Evolutionary conservation across 2,329 filamentous ascomycete species (phyloP).

Genomic region (Scedosporium apiospermum): DNA sequence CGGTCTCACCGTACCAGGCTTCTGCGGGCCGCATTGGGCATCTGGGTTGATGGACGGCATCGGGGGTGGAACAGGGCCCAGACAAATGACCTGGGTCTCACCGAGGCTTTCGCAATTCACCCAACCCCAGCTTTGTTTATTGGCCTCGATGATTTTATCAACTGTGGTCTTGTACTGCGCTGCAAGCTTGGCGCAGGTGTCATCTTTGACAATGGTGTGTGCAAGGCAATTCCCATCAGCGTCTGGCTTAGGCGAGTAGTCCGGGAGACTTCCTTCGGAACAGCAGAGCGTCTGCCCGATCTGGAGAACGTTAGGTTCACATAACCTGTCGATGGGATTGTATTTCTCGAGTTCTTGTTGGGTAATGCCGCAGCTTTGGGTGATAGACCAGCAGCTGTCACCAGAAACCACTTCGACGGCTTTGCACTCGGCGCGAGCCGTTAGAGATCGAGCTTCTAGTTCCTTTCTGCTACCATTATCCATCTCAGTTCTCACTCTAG

Average conservation of each 20-base stretch:
- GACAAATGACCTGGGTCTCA: slow-evolving; percentile 19
- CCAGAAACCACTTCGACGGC: slow-evolving; percentile 22
- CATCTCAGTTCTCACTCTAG: neutral
- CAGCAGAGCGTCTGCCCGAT: slow-evolving; percentile 27
- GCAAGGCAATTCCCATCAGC: slow-evolving; percentile 24
- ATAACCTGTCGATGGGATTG: slow-evolving; percentile 16
- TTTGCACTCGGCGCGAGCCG: slow-evolving; percentile 12
- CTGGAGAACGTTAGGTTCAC: slow-evolving; percentile 10
- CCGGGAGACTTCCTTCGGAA: slow-evolving; percentile 15
- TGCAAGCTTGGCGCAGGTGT: slow-evolving; percentile 26
- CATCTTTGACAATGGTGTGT: slow-evolving; percentile 21
- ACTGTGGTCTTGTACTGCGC: slow-evolving; percentile 22
- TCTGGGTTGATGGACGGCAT: slow-evolving; percentile 21
- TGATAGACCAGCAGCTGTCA: slow-evolving; percentile 27
- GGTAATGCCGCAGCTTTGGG: slow-evolving; percentile 27
- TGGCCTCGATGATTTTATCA: slow-evolving; percentile 24
- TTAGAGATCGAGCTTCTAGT: neutral
- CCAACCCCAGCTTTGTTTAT: slow-evolving; percentile 29
- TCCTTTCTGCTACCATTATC: neutral
- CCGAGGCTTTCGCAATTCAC: slow-evolving; percentile 20
- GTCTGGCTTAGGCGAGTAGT: slow-evolving; percentile 12
- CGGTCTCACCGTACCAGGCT: slow-evolving; percentile 13
- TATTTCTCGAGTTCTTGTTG: slow-evolving; percentile 25
- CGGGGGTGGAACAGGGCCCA: slow-evolving; percentile 22
- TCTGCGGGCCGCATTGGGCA: slow-evolving; percentile 25